Percentiles rank a stretch among this genome's conserved stretches.
phyloP scores from a whole-genome alignment of 2,329 filamentous ascomycete species.

The Diaporthe helianthi region DNA sequence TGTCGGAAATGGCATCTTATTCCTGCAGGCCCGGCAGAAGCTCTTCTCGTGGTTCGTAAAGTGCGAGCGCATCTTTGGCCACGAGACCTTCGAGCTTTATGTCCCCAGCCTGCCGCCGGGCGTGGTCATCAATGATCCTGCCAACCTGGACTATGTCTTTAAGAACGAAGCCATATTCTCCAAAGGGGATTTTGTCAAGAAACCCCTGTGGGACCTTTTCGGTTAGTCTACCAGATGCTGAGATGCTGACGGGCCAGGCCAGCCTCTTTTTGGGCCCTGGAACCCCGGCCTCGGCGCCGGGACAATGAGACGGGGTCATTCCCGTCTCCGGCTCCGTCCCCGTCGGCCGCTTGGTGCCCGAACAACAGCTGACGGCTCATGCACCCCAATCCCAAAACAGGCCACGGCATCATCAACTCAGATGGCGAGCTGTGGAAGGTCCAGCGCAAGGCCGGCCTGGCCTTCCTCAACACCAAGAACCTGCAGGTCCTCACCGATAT shows the following conservation, averaged over 20 bases:
- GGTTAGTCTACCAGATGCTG: slow-evolving; percentile 44
- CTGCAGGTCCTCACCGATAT: slow-evolving; percentile 63
- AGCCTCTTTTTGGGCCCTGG: neutral
- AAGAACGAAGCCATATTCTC: slow-evolving; percentile 66
- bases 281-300: neutral
- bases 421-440: slow-evolving; percentile 69
- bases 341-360: neutral
- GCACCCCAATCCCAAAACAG: slow-evolving; percentile 40
- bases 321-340: neutral
- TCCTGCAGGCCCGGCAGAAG: slow-evolving; percentile 64
- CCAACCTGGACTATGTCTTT: slow-evolving; percentile 68
- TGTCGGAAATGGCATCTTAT: slow-evolving; percentile 66
- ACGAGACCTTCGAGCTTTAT: slow-evolving; percentile 67
- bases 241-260: neutral
- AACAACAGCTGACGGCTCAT: neutral
- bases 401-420: slow-evolving; percentile 71
- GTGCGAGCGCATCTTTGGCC: slow-evolving; percentile 62
- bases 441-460: slow-evolving; percentile 66
- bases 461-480: slow-evolving; percentile 66
- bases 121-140: slow-evolving; percentile 68
- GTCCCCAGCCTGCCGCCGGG: slow-evolving; percentile 69
- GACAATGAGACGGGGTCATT: neutral
- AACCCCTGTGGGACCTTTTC: slow-evolving; percentile 67
- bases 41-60: slow-evolving; percentile 69
- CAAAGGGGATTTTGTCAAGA: slow-evolving; percentile 69